Percentiles rank a stretch among this genome's conserved stretches.
These are phyloP conservation scores for Leishmania aethiopica DNA, from an alignment of 208 protist species.

Conservation along the genomic window DNA sequence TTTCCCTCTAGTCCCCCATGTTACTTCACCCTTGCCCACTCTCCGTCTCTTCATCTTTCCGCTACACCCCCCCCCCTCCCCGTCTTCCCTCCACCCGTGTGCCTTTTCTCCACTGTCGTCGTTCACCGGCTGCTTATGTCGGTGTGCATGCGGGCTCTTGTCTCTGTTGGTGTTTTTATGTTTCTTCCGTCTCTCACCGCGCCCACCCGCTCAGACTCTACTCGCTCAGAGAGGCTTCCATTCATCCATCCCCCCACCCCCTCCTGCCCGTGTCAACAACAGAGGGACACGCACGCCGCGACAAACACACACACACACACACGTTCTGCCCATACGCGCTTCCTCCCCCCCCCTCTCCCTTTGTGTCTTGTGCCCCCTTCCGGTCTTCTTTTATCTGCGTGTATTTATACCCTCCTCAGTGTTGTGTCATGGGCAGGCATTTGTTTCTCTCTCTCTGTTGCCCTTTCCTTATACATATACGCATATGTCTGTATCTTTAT, in stretches of 20 bases:
- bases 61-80: no score
- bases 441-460: not conserved
- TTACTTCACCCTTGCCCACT: no score
- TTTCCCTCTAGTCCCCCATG: no score
- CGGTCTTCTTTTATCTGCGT: not conserved
- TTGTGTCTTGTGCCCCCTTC: no score
- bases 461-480: not conserved
- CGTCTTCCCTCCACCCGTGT: no score
- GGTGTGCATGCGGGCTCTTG: no score
- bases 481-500: no score
- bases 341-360: not conserved
- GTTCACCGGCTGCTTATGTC: no score
- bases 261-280: not conserved
- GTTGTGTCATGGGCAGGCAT: not conserved
- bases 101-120: no score
- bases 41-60: no score
- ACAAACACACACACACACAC: no score
- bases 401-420: not conserved
- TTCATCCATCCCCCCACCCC: not conserved
- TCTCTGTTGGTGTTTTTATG: not conserved
- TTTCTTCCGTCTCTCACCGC: not conserved
- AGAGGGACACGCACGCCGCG: not conserved
- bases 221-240: not conserved
- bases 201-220: not conserved
- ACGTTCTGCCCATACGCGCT: not conserved